Evolutionary conservation across 2,329 filamentous ascomycete species (phyloP).

Genomic region (Cryphonectria parasitica): DNA sequence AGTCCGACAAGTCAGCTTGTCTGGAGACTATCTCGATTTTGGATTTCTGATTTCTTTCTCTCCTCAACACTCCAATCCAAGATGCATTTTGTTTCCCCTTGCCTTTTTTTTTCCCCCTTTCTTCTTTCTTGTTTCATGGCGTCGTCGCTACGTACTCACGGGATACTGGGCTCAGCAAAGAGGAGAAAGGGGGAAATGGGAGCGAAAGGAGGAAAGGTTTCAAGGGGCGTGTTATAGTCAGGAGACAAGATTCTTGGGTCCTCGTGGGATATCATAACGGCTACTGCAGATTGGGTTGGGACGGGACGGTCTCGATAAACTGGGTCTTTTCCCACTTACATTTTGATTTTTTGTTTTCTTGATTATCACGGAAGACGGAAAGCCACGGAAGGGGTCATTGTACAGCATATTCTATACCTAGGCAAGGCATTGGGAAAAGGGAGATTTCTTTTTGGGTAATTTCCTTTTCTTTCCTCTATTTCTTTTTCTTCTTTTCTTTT

Average conservation of each 20-base stretch:
- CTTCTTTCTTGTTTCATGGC: background rate
- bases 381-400: background rate
- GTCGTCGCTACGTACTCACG: background rate
- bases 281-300: background rate
- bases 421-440: constrained; percentile 4
- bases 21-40: background rate
- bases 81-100: background rate
- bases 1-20: background rate
- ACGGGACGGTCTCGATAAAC: background rate
- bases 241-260: background rate
- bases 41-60: background rate
- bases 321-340: background rate
- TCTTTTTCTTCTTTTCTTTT: background rate
- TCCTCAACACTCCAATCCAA: background rate
- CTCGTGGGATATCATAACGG: background rate
- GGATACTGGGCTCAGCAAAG: background rate
- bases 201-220: background rate
- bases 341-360: background rate
- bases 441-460: background rate
- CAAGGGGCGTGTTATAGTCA: background rate
- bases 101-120: too few species aligned
- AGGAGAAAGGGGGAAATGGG: background rate
- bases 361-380: background rate
- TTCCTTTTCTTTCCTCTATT: background rate
- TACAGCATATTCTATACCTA: constrained; percentile 8